Evolutionary conservation across 441 rosid genomes (phyloP), one percentile per base, ranked within the genome.

Genomic region (Pelargonium fulgidum): DNA sequence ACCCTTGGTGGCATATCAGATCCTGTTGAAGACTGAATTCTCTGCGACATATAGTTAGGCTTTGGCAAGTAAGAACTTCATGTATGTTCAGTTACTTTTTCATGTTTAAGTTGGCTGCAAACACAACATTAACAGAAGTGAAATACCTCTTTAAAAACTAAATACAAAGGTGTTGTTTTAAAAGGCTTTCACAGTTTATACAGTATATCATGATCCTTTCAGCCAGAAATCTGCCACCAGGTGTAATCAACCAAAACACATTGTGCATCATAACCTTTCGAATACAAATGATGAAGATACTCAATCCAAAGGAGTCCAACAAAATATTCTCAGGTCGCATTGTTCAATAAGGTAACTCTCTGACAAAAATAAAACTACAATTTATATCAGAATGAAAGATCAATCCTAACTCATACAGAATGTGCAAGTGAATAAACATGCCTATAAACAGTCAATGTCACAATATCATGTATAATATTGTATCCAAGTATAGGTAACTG

Each of bases 261-360:
- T 36, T 36, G 41, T 36, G 41, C 7, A 4, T 36, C 41, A 36
- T 36, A 36, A 36, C 41, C 41, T 36, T 36, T 36, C 7, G 41
- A 0, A 36, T 36, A 36, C 41, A 36, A 59, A 3, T 59, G 63
- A 56, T 59, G 24, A 59, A 20, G 63, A 59, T 22, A 26, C 17
- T 22, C 33, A 59, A 73, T 74, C 33, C 74, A 72, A 44, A 48
- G 58, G 71, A 56, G 17, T 36, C 61, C 4, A 48, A 66, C 64
- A 72, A 54, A 48, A 61, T 70, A 78, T 66, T 81, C 72, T 13
- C 6, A 24, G 19, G 59, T 66, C 66, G 71, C 70, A 22, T 65
- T 73, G 61, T 64, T 50, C 19, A 63, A 58, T 29, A 50, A 26
- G 75, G 67, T 19, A 66, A 68, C 74, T 75, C 64, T 22, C 71